phyloP scores from a whole-genome alignment of 2,329 filamentous ascomycete species.

The Aspergillus eucalypticola region DNA sequence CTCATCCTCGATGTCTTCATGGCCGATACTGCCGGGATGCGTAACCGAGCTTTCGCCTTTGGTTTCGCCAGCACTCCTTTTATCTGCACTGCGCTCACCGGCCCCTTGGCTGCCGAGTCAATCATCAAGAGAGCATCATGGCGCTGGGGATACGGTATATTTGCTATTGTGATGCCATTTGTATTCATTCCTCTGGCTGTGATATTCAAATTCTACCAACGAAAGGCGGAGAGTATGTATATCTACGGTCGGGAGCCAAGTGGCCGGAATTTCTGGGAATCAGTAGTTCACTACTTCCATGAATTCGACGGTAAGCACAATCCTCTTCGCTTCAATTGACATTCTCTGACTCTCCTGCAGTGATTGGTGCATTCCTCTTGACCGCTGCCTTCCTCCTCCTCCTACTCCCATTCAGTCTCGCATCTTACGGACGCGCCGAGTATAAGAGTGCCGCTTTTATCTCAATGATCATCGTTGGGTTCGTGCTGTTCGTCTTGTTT shows the following conservation, averaged over 20 bases:
- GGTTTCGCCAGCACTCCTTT: slow-evolving; percentile 63
- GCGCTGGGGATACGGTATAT: slow-evolving; percentile 65
- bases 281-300: slow-evolving; percentile 55
- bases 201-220: slow-evolving; percentile 58
- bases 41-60: slow-evolving; percentile 62
- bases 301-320: slow-evolving; percentile 62
- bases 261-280: slow-evolving; percentile 52
- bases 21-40: slow-evolving; percentile 62
- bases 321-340: slow-evolving; percentile 25
- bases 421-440: slow-evolving; percentile 36
- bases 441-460: slow-evolving; percentile 53
- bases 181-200: slow-evolving; percentile 57
- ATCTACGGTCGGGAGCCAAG: slow-evolving; percentile 48
- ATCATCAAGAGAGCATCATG: slow-evolving; percentile 52
- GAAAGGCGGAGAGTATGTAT: slow-evolving; percentile 58
- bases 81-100: slow-evolving; percentile 60
- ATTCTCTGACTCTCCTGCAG: slow-evolving; percentile 39
- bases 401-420: slow-evolving; percentile 65
- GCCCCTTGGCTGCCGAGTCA: slow-evolving; percentile 55
- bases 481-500: slow-evolving; percentile 53
- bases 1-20: slow-evolving; percentile 62
- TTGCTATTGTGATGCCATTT: slow-evolving; percentile 60
- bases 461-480: slow-evolving; percentile 55
- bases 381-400: slow-evolving; percentile 63
- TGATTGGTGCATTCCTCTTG: slow-evolving; percentile 62